Base-by-base conservation (phyloP, 2,329 filamentous ascomycete genomes). In the Claviceps sp. region DNA sequence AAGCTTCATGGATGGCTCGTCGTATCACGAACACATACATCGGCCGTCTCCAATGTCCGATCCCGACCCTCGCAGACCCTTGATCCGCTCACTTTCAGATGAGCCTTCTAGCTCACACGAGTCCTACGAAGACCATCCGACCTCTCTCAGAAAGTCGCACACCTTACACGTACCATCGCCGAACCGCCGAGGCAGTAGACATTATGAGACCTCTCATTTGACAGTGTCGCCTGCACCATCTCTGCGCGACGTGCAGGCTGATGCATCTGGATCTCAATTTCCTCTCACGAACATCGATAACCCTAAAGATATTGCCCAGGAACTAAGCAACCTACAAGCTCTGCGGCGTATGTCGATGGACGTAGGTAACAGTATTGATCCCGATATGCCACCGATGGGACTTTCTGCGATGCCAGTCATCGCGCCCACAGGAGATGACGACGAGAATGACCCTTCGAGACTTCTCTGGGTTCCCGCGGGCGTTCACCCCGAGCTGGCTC, bases 391-490 rank as follows among this genome's bases (percentile, higher is more conserved):
- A 14, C 84, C 84, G 2, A 73, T 81, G 64, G 77, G 77, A 5
- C 70, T 82, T 41, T 78, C 86, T 62, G 80, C 84, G 43, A 84
- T 88, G 70, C 83, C 87, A 2, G 77, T 84, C 17, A 78, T 84
- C 56, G 84, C 87, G 17, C 87, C 87, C 1, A 81, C 76, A 2
- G 80, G 82, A 37, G 78, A 81, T 55, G 85, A 88, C 56, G 85
- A 94, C 61, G 89, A 95, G 64, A 85, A 89, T 60, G 91, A 97
- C 64, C 82, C 89, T 7, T 89, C 90, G 2, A 80, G 89, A 56
- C 71, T 97, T 54, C 87, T 97, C 58, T 98, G 93, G 93, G 93
- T 98, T 5, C 93, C 93, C 5, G 93, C 93, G 24, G 82, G 89
- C 54, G 78, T 98, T 30, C 93, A 98, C 61, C 93, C 93, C 0